Conservation (phyloP, 2,329 filamentous ascomycete genomes). For the Exophiala dermatitidis region DNA sequence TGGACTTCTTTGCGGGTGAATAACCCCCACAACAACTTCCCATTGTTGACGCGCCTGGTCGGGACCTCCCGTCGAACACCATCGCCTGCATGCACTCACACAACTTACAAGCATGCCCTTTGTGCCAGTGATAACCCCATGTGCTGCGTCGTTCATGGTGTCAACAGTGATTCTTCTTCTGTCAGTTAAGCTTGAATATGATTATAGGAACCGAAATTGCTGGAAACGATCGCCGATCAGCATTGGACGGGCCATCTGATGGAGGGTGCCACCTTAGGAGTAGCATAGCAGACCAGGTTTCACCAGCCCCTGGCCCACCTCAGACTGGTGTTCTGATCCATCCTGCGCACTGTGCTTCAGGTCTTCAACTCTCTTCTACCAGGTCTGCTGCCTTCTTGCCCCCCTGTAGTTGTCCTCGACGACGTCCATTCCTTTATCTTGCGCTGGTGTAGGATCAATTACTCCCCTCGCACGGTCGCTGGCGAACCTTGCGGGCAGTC, state of each 20-base stretch:
- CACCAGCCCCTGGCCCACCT: slow-evolving; percentile 19
- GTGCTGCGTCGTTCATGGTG: too few species aligned
- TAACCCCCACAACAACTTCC: not conserved
- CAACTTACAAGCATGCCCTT: not conserved
- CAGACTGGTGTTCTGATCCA: not conserved
- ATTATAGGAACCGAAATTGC: slow-evolving; percentile 16
- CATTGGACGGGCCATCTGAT: slow-evolving; percentile 13
- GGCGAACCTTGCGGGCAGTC: slow-evolving; percentile 25
- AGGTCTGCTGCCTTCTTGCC: not conserved
- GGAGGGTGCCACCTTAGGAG: slow-evolving; percentile 11
- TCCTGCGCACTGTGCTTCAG: slow-evolving; percentile 7
- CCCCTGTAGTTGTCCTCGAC: slow-evolving; percentile 11
- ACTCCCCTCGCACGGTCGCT: slow-evolving; percentile 31
- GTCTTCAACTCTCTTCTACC: slow-evolving; percentile 3
- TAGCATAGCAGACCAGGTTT: slow-evolving; percentile 7
- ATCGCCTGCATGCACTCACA: not conserved
- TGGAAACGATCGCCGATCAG: slow-evolving; percentile 6
- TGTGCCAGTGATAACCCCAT: not conserved
- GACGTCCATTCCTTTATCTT: slow-evolving; percentile 12
- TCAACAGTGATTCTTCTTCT: not conserved
- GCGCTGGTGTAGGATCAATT: slow-evolving; percentile 19
- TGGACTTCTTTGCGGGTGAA: not conserved
- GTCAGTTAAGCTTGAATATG: not conserved
- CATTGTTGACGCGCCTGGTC: not conserved
- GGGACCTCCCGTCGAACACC: not conserved